Evolutionary conservation across 345 rosid genomes (phyloP).

Genomic region (Citrus glauca): DNA sequence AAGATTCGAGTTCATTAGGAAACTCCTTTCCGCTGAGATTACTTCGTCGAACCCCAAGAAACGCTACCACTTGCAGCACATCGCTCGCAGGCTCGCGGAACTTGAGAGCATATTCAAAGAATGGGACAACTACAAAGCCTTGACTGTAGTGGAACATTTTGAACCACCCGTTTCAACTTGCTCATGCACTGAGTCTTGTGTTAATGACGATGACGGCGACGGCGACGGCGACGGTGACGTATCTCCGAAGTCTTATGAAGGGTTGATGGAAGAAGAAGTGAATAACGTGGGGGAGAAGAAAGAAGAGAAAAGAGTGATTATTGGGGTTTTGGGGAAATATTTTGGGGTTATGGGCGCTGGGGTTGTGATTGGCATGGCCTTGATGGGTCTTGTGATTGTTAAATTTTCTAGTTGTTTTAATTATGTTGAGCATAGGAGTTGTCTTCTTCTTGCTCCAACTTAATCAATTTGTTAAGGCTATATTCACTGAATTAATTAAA

Average conservation of each 20-base stretch:
- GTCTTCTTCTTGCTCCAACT: conserved; percentile 20
- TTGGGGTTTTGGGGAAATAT: background rate
- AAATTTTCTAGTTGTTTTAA: conserved; percentile 14
- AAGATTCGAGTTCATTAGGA: conserved; percentile 32
- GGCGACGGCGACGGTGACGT: background rate
- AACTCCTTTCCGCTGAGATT: conserved; percentile 37
- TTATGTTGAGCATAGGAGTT: background rate
- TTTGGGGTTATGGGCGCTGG: conserved; percentile 18
- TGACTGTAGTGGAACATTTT: background rate
- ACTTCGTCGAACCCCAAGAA: conserved; percentile 26
- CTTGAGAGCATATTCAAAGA: conserved; percentile 23
- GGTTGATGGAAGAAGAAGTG: background rate
- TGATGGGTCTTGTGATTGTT: conserved; percentile 17
- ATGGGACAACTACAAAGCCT: conserved; percentile 17
- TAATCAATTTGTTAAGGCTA: background rate
- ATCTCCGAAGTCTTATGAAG: background rate
- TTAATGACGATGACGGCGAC: conserved; percentile 12
- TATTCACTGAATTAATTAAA: too few relatives aligned
- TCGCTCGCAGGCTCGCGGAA: conserved; percentile 21
- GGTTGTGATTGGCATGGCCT: conserved; percentile 25
- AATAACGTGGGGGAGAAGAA: background rate
- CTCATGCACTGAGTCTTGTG: conserved; percentile 24
- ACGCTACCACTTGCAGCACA: conserved; percentile 26
- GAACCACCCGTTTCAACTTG: conserved; percentile 16
- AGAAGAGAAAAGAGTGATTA: background rate